phyloP scores from a whole-genome alignment of 257 asterid species.

The Fraxinus pennsylvanica region DNA sequence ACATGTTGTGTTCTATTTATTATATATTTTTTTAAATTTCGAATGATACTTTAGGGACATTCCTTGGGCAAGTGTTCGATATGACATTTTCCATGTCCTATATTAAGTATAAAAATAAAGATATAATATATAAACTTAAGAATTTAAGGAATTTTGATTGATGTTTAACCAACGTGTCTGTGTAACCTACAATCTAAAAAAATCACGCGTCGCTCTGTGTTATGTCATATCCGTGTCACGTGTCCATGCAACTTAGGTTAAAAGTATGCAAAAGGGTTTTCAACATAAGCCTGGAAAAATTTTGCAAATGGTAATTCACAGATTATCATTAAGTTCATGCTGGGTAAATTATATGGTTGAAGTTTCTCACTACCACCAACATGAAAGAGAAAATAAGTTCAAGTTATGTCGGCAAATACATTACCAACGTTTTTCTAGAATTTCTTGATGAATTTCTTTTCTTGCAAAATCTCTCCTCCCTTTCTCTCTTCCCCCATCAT shows the following conservation, averaged over 20 bases:
- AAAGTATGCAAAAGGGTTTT: not conserved
- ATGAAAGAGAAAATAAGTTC: not conserved
- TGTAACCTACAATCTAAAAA: not conserved
- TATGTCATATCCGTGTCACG: not conserved
- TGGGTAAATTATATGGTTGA: not conserved
- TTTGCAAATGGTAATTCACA: not conserved
- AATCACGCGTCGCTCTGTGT: not conserved
- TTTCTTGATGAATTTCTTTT: constrained; percentile 13
- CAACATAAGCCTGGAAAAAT: not conserved
- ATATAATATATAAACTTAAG: no score
- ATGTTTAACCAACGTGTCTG: not conserved
- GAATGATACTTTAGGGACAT: not conserved
- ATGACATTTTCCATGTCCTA: no score
- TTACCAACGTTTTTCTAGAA: not conserved
- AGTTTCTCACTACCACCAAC: not conserved
- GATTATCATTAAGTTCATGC: not conserved
- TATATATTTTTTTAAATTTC: not conserved
- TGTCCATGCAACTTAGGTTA: not conserved
- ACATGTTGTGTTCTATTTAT: not conserved
- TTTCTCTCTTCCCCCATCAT: not conserved
- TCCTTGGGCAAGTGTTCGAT: not conserved
- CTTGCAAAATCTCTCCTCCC: constrained; percentile 13
- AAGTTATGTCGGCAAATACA: not conserved
- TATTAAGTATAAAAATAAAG: no score
- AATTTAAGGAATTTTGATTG: not conserved